phyloP scores from a whole-genome alignment of 106 monocot species.

The Allium cepa region DNA sequence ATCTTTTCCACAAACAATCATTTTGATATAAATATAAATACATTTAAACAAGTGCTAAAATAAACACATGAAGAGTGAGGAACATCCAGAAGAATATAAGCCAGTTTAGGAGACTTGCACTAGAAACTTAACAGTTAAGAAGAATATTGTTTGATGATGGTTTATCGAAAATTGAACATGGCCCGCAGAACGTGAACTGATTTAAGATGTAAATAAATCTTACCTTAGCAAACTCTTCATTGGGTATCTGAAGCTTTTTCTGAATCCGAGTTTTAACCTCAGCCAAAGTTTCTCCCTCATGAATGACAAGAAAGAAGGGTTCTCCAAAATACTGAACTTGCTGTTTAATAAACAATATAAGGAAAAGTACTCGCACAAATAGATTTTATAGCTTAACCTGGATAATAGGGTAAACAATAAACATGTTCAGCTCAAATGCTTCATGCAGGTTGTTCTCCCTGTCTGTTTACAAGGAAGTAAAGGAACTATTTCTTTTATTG shows the following conservation, averaged over 20 bases:
- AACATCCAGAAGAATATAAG: not conserved
- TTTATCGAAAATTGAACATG: not conserved
- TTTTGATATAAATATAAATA: not conserved
- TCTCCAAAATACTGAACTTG: constrained; percentile 98
- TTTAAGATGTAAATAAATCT: not conserved
- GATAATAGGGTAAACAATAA: not conserved
- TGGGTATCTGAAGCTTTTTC: constrained; percentile 85
- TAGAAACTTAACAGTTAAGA: not conserved
- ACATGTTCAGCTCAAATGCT: not conserved
- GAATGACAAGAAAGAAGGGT: constrained; percentile 92
- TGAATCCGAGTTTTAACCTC: constrained; percentile 85
- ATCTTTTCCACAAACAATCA: not conserved
- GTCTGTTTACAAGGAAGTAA: too few species aligned
- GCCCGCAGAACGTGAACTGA: not conserved
- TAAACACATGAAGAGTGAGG: not conserved
- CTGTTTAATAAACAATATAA: constrained; percentile 14
- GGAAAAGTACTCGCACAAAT: not conserved
- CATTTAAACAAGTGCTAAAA: not conserved
- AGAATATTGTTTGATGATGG: not conserved
- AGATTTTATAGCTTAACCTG: not conserved
- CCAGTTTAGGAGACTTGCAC: too few species aligned
- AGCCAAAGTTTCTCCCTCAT: constrained; percentile 78
- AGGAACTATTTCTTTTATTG: too few species aligned
- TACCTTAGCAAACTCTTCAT: constrained; percentile 98
- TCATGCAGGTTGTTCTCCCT: too few species aligned